phyloP scores from a whole-genome alignment of 2,329 filamentous ascomycete species.

The Exophiala calicioides region DNA sequence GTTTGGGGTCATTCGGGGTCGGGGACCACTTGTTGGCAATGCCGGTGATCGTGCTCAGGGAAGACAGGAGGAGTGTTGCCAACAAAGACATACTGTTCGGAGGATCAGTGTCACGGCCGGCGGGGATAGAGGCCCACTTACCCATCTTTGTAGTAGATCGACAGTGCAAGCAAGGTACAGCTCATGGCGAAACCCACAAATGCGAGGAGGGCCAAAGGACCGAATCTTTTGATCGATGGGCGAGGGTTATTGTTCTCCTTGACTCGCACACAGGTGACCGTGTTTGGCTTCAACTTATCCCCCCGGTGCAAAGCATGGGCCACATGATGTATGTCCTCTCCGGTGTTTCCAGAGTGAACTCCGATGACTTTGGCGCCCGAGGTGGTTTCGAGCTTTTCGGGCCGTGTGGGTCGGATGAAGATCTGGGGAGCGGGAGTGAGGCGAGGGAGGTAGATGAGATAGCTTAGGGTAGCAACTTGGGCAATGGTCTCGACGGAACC shows the following conservation, averaged over 20 bases:
- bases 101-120: not conserved
- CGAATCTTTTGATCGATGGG: slow-evolving; percentile 48
- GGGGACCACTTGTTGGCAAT: slow-evolving; percentile 53
- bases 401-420: slow-evolving; percentile 48
- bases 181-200: slow-evolving; percentile 49
- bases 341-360: slow-evolving; percentile 50
- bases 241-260: slow-evolving; percentile 34
- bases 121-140: slow-evolving; percentile 5
- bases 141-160: slow-evolving; percentile 48
- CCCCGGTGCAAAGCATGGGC: slow-evolving; percentile 43
- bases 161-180: slow-evolving; percentile 45
- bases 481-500: slow-evolving; percentile 53
- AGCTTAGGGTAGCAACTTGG: slow-evolving; percentile 52
- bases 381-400: slow-evolving; percentile 43
- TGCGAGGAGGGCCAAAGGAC: slow-evolving; percentile 48
- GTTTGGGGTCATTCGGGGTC: slow-evolving; percentile 42
- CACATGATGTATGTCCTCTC: slow-evolving; percentile 51
- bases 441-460: slow-evolving; percentile 52
- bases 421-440: slow-evolving; percentile 55
- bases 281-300: slow-evolving; percentile 40
- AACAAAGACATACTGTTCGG: slow-evolving; percentile 48
- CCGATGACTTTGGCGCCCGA: slow-evolving; percentile 45
- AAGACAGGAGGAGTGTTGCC: slow-evolving; percentile 50
- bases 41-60: slow-evolving; percentile 53
- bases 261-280: slow-evolving; percentile 45